Conservation (phyloP, 2,329 filamentous ascomycete species). For the Paraconiothyrium sp. region DNA sequence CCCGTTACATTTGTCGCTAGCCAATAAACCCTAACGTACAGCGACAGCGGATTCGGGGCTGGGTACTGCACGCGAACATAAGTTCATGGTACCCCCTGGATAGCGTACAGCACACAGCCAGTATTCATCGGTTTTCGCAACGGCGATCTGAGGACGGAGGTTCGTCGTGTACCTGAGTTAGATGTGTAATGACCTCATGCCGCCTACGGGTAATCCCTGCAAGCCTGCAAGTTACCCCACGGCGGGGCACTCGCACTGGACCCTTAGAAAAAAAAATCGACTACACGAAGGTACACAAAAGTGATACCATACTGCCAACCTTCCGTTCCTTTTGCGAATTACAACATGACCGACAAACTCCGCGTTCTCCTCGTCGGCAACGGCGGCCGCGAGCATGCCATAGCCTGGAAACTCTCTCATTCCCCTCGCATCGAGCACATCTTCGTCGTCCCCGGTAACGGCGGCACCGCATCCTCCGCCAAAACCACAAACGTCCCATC, state of each 20-base stretch:
- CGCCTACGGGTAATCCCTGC: neutral
- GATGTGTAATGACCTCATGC: conserved; percentile 10
- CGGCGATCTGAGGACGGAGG: neutral
- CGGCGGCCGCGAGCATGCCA: conserved; percentile 91
- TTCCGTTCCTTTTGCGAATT: neutral
- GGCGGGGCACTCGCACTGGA: conserved; percentile 6
- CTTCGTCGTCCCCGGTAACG: conserved; percentile 77
- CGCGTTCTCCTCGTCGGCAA: conserved; percentile 85
- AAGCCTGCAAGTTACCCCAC: neutral
- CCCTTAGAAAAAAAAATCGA: conserved; percentile 11
- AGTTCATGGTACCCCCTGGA: neutral
- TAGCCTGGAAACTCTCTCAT: conserved; percentile 92
- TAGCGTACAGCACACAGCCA: neutral
- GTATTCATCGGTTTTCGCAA: neutral
- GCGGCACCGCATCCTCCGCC: conserved; percentile 75
- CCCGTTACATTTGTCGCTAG: neutral
- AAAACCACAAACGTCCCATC: conserved; percentile 72
- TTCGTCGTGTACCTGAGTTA: neutral
- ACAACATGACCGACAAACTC: conserved; percentile 22
- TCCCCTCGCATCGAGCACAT: conserved; percentile 82
- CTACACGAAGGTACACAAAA: neutral
- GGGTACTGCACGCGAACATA: neutral
- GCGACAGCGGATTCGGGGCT: neutral
- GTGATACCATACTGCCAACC: neutral
- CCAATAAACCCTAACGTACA: neutral